A percentile compares a stretch with the other conserved stretches of the same genome.
Conservation (phyloP, 495 filamentous ascomycete genomes). For the Platismatia glauca region DNA sequence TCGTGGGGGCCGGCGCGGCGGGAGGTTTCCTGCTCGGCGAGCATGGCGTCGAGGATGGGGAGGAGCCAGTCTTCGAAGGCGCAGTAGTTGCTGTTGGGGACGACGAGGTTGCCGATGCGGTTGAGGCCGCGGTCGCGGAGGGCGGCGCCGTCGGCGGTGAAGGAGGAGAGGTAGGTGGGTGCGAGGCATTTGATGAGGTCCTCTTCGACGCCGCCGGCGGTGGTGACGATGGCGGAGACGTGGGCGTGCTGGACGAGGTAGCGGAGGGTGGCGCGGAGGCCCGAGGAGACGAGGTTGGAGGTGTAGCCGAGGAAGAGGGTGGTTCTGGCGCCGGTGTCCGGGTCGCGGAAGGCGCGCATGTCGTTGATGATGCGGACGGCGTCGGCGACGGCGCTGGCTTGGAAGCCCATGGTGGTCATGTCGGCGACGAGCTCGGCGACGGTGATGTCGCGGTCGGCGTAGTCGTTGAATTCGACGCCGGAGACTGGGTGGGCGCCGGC, state of each 20-base stretch:
- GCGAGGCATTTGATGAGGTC: conserved; percentile 97
- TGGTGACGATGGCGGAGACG: conserved; percentile 85
- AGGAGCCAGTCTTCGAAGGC: conserved; percentile 95
- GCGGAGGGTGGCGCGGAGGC: conserved; percentile 80
- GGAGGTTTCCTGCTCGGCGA: conserved; percentile 81
- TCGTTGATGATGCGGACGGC: conserved; percentile 82
- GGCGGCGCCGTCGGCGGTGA: conserved; percentile 61
- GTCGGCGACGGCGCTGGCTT: conserved; percentile 76
- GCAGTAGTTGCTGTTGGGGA: conserved; percentile 95
- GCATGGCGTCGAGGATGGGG: conserved; percentile 82
- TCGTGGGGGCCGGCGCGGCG: conserved; percentile 33
- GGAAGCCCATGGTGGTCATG: conserved; percentile 85
- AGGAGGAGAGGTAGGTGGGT: conserved; percentile 84
- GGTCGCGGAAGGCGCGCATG: conserved; percentile 81
- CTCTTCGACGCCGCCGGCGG: conserved; percentile 94
- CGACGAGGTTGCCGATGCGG: conserved; percentile 91
- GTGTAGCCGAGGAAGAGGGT: conserved; percentile 98
- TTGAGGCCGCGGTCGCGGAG: conserved; percentile 81
- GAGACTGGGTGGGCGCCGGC: conserved; percentile 60
- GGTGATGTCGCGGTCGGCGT: conserved; percentile 63
- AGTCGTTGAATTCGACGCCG: conserved; percentile 84
- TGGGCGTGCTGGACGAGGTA: conserved; percentile 88
- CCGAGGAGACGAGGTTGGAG: conserved; percentile 92
- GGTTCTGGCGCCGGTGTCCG: conserved; percentile 60
- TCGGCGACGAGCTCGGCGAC: conserved; percentile 74